These are phyloP conservation scores for Trypethelium eluteriae DNA, from an alignment of 495 filamentous ascomycete genomes.

Conservation along the genomic window DNA sequence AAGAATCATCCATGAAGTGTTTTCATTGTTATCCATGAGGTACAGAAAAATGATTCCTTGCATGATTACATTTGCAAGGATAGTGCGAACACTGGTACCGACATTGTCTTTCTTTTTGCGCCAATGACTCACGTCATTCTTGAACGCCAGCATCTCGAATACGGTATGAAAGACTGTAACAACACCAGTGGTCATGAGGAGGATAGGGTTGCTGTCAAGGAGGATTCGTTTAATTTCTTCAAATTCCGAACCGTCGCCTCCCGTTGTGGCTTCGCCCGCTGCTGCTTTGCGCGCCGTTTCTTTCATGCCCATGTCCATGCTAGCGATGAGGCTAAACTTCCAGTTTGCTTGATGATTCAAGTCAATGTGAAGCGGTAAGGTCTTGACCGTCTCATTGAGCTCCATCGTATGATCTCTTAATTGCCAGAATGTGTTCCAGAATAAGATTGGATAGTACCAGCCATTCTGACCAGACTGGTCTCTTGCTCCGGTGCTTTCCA, in stretches of 20 bases:
- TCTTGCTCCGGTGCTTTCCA: conserved; percentile 65
- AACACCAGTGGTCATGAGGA: conserved; percentile 72
- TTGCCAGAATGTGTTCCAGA: conserved; percentile 95
- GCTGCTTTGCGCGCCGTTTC: conserved; percentile 65
- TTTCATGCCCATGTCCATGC: conserved; percentile 80
- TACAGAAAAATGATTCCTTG: conserved; percentile 94
- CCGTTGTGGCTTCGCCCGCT: conserved; percentile 54
- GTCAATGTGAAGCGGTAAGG: conserved; percentile 73
- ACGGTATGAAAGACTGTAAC: conserved; percentile 88
- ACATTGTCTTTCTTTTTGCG: conserved; percentile 99
- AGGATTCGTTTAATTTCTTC: conserved; percentile 94
- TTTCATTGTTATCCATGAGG: conserved; percentile 93
- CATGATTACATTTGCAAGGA: conserved; percentile 97
- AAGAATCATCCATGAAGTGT: conserved; percentile 98
- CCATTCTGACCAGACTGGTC: conserved; percentile 79
- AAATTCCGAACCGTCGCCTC: conserved; percentile 73
- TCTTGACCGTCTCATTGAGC: conserved; percentile 83
- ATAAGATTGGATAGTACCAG: conserved; percentile 95
- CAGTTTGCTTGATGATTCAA: conserved; percentile 77
- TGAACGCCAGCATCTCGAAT: conserved; percentile 94
- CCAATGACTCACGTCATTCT: conserved; percentile 94
- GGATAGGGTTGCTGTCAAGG: conserved; percentile 86
- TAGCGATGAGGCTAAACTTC: conserved; percentile 81
- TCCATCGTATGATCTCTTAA: conserved; percentile 82
- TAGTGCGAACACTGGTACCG: conserved; percentile 89